phyloP scores from a whole-genome alignment of 1,139 yeast genomes.

The Keqinozyma sinolaborantium region DNA sequence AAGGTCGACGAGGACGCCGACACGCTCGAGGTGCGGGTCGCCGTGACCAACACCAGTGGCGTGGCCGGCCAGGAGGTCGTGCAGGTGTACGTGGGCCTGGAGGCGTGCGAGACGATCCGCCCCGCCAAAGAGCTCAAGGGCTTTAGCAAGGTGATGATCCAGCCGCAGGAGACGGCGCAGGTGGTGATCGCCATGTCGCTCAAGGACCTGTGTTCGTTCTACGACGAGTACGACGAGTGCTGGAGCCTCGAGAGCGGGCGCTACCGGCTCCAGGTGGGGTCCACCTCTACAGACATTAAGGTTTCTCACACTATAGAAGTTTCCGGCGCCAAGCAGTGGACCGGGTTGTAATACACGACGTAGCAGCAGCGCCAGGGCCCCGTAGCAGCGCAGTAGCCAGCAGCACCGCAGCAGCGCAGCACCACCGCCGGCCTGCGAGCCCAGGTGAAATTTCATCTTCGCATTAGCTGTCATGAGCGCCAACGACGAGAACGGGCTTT shows the following conservation, averaged over 20 bases:
- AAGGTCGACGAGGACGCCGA: constrained; percentile 10
- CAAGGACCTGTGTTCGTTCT: constrained; percentile 52
- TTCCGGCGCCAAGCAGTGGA: constrained; percentile 18
- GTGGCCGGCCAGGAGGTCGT: constrained; percentile 42
- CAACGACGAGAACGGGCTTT: neutral
- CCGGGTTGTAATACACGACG: constrained; percentile 14
- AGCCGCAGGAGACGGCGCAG: constrained; percentile 32
- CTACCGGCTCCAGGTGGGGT: constrained; percentile 37
- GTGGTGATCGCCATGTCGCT: constrained; percentile 31
- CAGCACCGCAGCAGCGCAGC: too few relatives aligned
- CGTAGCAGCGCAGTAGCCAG: too few relatives aligned
- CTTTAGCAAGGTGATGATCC: constrained; percentile 43
- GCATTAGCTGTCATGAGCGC: neutral
- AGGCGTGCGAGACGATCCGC: constrained; percentile 37
- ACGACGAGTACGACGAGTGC: constrained; percentile 42
- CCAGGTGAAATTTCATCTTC: too few relatives aligned
- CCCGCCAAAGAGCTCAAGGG: constrained; percentile 58
- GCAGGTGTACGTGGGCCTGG: constrained; percentile 41
- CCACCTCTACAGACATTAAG: constrained; percentile 20
- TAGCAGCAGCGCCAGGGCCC: too few relatives aligned
- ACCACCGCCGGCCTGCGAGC: too few relatives aligned
- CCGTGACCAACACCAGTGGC: constrained; percentile 38
- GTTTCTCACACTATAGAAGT: constrained; percentile 29
- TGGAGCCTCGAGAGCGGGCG: constrained; percentile 20
- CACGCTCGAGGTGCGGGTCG: constrained; percentile 18